Evolutionary conservation across 371 early-diverging fungal genomes (phyloP).

Genomic region (Mortierella sp.): DNA sequence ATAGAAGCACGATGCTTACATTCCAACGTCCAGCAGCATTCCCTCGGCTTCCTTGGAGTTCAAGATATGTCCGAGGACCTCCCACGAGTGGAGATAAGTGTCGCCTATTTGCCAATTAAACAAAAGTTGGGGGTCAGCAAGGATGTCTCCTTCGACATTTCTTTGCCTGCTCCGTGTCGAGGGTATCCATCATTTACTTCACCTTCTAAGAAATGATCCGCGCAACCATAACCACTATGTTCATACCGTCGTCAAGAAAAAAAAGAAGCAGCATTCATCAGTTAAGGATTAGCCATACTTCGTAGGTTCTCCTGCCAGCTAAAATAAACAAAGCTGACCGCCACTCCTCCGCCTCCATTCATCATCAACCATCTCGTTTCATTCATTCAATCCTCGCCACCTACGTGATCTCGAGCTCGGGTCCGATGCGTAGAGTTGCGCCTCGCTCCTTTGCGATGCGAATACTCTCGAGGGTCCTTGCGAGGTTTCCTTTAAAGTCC

Average conservation of each 20-base stretch:
- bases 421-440: slow-evolving; percentile 92
- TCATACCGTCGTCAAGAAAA: not conserved
- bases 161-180: not conserved
- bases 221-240: slow-evolving; percentile 94
- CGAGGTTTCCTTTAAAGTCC: slow-evolving; percentile 94
- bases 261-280: too few relatives aligned
- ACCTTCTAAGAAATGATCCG: slow-evolving; percentile 97
- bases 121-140: not conserved
- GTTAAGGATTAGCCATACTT: too few relatives aligned
- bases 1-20: slow-evolving; percentile 68
- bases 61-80: slow-evolving; percentile 85
- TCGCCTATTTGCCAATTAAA: slow-evolving; percentile 69
- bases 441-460: slow-evolving; percentile 84
- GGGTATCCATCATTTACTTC: not conserved
- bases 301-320: too few relatives aligned
- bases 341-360: not conserved
- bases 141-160: not conserved
- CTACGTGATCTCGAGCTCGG: slow-evolving; percentile 96
- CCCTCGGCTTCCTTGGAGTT: slow-evolving; percentile 72
- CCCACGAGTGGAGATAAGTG: slow-evolving; percentile 96
- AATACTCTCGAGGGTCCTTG: slow-evolving; percentile 90
- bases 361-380: slow-evolving; percentile 7
- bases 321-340: too few relatives aligned
- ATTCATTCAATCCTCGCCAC: not conserved
- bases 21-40: slow-evolving; percentile 94